Base-by-base conservation (phyloP, 2,329 filamentous ascomycete species). In the Ophiostoma ulmi region DNA sequence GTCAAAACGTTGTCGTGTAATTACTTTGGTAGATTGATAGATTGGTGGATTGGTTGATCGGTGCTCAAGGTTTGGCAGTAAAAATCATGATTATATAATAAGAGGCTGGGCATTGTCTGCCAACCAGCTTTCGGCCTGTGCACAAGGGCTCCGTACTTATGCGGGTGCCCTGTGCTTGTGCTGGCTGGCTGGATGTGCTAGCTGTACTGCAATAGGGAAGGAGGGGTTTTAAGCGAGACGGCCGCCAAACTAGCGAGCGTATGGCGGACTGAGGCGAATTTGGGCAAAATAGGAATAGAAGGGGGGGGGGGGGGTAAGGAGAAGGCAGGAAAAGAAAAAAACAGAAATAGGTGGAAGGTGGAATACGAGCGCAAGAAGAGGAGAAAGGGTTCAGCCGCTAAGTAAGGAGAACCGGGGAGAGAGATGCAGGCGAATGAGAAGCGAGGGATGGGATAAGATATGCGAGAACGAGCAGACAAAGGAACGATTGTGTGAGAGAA, bases 21-120 rank as follows among this genome's bases (percentile, higher is more conserved):
- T 20, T 10, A 69, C 31, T 70, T 36, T 87, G 36, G 63, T 67
- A 71, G 71, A 31, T 68, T 68, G 17, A 26, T 31, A 17, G 31
- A 20, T 64, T 35, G 35, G 22, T 35, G 31, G 31, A 31, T 31
- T 31, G 31, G 31, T 31, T 3, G 31, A 35, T 64, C 17, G 35
- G 22, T 35, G 31, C 5, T 20, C 14, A 17, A 17, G 41, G 14
- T 20, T 44, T 44, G 41, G n/a, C 38, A 39, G 7, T 39, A 39
- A 10, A 48, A 48, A 20, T 3, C 17, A 22, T 64, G 61, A 36
- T 35, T 64, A 58, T 26, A 13, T 63, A 35, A 63, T 14, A 63
- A 36, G 26, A 35, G 26, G 58, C 58, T 63, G 58, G 13, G 13
- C 35, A 17, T 35, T 8, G 13, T 22, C 13, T 35, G 26, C 22